These are phyloP conservation scores for Pelargonium nanum DNA, from an alignment of 345 rosid genomes.

Conservation along the genomic window DNA sequence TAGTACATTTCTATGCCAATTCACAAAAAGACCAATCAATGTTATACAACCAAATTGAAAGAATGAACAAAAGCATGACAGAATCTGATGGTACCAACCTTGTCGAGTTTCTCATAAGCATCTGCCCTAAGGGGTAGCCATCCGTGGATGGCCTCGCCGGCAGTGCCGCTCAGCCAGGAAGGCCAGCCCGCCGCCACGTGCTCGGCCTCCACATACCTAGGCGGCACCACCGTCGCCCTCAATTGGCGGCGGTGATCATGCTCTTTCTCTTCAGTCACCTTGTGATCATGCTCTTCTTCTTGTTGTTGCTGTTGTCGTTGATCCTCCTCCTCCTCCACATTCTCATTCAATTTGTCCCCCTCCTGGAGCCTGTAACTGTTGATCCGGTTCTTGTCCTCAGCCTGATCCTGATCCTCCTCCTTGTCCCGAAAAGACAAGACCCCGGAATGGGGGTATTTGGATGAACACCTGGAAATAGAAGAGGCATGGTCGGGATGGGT, in stretches of 20 bases:
- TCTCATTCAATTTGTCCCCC: no score
- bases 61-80: no score
- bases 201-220: conserved; percentile 11
- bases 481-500: background rate
- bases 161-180: conserved; percentile 17
- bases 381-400: background rate
- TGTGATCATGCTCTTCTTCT: no score
- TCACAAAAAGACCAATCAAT: no score
- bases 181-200: conserved; percentile 19
- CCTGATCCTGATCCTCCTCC: no score
- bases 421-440: no score
- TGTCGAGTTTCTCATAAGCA: conserved; percentile 17
- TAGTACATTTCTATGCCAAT: no score
- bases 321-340: background rate
- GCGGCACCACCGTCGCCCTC: background rate
- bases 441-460: background rate
- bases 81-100: conserved; percentile 16
- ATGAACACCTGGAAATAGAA: background rate
- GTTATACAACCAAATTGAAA: no score
- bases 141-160: conserved; percentile 18
- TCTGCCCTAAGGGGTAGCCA: conserved; percentile 18
- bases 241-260: no score
- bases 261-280: no score
- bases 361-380: background rate
- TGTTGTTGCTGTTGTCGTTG: no score